Evolutionary conservation across 2,329 filamentous ascomycete species (phyloP), one percentile per base, ranked within the genome.

Genomic region (Neonectria ditissima): DNA sequence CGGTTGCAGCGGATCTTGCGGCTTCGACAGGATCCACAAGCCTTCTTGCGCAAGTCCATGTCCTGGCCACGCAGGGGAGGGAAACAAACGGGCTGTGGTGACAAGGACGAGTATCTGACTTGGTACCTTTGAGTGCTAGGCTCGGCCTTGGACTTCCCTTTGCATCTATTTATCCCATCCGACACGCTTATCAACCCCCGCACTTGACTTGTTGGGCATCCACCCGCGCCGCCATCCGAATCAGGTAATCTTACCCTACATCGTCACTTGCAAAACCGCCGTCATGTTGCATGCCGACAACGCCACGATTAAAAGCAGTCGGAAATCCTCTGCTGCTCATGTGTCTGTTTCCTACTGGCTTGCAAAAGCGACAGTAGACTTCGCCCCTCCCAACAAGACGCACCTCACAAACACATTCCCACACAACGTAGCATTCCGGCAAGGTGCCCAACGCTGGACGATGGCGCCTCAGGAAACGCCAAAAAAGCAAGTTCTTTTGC

Each of bases 181-280:
- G n/a, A 20, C n/a, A 14, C 6, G 28, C 47, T 50, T 50, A 50
- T 50, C 47, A 50, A 34, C 28, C 47, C 47, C 47, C 47, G 47
- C 47, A 50, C 47, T 50, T 50, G 28, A 18, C 16, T n/a, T 48
- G 28, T 48, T 32, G 18, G n/a, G 18, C 30, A 50, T 34, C 47
- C 11, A 32, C 47, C 28, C 10, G 28, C 30, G 47, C 47, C 28
- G 13, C 16, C 47, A 30, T 50, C 47, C 47, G 47, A 34, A 50
- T 50, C 26, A 32, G 47, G 47, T 20, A 50, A 50, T 50, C n/a
- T 50, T 53, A 53, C 22, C 50, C 50, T 48, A 28, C 50, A 53
- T 24, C 8, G 32, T 39, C 11, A 39, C 18, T 24, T 22, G 32
- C 20, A n/a, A 41, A 22, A 18, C 13, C 24, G 8, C 14, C 34